A percentile compares a stretch with the other conserved stretches of the same genome.
These are phyloP conservation scores for Aspergillus wentii DNA, from an alignment of 495 filamentous ascomycete genomes.

Conservation along the genomic window DNA sequence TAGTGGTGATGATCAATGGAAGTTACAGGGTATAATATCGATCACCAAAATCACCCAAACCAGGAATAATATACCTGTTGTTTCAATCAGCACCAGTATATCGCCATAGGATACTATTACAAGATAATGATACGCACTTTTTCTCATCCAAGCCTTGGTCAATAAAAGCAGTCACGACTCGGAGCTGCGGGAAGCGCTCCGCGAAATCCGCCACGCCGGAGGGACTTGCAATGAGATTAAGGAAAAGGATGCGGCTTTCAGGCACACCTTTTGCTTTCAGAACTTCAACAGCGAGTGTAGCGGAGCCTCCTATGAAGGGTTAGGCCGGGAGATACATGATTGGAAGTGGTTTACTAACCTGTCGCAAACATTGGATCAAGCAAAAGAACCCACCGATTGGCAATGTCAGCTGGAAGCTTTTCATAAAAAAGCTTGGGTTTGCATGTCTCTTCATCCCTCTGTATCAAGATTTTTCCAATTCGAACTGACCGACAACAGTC, in stretches of 20 bases:
- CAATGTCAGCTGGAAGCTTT: conserved; percentile 91
- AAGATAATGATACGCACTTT: conserved; percentile 59
- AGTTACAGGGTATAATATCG: conserved; percentile 85
- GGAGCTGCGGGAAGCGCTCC: conserved; percentile 81
- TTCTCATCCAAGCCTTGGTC: conserved; percentile 93
- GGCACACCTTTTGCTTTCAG: conserved; percentile 85
- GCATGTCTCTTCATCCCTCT: conserved; percentile 91
- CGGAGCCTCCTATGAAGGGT: conserved; percentile 69
- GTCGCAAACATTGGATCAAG: conserved; percentile 99
- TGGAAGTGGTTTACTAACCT: conserved; percentile 48
- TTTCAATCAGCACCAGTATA: conserved; percentile 3
- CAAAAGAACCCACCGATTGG: conserved; percentile 87
- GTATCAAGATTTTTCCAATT: conserved; percentile 97
- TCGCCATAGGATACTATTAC: conserved; percentile 11
- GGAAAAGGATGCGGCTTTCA: conserved; percentile 89
- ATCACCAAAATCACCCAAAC: conserved; percentile 94
- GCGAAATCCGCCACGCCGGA: conserved; percentile 89
- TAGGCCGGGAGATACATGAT: conserved; percentile 2
- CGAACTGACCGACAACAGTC: conserved; percentile 95
- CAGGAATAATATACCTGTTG: conserved; percentile 88
- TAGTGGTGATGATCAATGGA: neutral
- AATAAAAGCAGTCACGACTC: conserved; percentile 95
- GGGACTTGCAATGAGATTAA: conserved; percentile 94
- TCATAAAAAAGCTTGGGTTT: conserved; percentile 93
- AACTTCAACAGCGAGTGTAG: conserved; percentile 93